phyloP scores from a whole-genome alignment of 2,329 filamentous ascomycete species.

The Pseudogymnoascus destructans region DNA sequence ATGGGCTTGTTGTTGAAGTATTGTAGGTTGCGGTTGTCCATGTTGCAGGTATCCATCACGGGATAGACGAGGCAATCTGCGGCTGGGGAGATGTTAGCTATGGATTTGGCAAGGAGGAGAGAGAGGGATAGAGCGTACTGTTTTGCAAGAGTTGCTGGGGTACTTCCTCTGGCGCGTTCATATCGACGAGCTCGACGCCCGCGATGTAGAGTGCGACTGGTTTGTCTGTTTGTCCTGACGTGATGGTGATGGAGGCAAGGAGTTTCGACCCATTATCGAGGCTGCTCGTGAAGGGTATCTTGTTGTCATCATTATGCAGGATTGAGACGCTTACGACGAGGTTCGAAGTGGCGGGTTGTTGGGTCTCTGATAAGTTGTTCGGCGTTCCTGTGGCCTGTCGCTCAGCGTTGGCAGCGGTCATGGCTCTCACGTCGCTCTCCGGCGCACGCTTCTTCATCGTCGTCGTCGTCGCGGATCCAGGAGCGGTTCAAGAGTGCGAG shows the following conservation, averaged over 20 bases:
- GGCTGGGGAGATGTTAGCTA: not conserved
- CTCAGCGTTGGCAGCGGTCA: not conserved
- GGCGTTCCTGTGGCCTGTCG: not conserved
- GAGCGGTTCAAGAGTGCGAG: not conserved
- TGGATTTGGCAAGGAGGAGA: not conserved
- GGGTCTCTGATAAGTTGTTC: not conserved
- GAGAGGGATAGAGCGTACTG: not conserved
- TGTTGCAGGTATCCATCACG: not conserved
- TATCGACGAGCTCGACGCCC: not conserved
- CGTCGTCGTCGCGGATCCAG: not conserved
- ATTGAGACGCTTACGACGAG: not conserved
- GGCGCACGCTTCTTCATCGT: not conserved
- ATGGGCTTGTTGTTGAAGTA: not conserved
- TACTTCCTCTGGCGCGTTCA: no score
- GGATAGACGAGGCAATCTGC: not conserved
- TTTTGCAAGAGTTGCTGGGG: not conserved
- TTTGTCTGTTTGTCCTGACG: not conserved
- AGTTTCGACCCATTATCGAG: not conserved
- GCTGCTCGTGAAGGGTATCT: not conserved
- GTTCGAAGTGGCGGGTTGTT: not conserved
- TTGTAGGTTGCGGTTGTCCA: not conserved
- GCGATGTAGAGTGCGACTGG: not conserved
- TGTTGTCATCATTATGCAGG: not conserved
- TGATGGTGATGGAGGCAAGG: not conserved
- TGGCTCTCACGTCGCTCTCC: not conserved